Evolutionary conservation across 2,329 filamentous ascomycete genomes (phyloP), one percentile per base, ranked within the genome.

Genomic region (Xylaria sp.): DNA sequence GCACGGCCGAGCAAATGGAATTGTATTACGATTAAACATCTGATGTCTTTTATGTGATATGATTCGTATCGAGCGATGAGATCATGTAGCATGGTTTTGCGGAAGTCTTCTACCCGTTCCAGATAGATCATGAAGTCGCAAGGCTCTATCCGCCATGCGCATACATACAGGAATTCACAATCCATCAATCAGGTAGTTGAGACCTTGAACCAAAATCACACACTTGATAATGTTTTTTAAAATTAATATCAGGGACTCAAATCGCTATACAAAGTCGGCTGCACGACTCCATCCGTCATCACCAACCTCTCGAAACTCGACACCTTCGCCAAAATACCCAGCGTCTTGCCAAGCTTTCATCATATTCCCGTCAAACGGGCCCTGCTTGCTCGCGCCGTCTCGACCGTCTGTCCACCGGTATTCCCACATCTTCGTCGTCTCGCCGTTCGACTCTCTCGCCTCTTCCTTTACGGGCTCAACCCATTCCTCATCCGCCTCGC

Each of bases 281-380:
- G 79, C 74, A 53, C 76, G 76, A 59, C 72, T 81, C 88, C 88
- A 90, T 10, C 76, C 37, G 75, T 83, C 82, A 46, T 83, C 80
- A 10, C 84, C 86, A 6, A 79, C 83, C 62, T 77, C 80, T 66
- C 87, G 84, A 70, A 94, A 93, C 73, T 93, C 94, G 23, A 97
- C 92, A 0, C 91, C 92, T 66, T 95, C 90, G 11, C 88, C 90
- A 77, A 99, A 99, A 74, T 98, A 98, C 2, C 95, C 95, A 23
- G 92, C 92, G 64, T 91, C 87, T 68, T 90, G 87, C 95, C 95
- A 99, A 2, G 91, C 90, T 70, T 88, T 86, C 95, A 99, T 98
- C 37, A 90, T 94, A 4, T 83, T 75, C 7, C 84, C 86, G 72
- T 97, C 92, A 75, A 93, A 99, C 0, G 95, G 94, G 0, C 95